Conservation (phyloP, 202 grass and related monocot species). For the Hordeum pubiflorum region DNA sequence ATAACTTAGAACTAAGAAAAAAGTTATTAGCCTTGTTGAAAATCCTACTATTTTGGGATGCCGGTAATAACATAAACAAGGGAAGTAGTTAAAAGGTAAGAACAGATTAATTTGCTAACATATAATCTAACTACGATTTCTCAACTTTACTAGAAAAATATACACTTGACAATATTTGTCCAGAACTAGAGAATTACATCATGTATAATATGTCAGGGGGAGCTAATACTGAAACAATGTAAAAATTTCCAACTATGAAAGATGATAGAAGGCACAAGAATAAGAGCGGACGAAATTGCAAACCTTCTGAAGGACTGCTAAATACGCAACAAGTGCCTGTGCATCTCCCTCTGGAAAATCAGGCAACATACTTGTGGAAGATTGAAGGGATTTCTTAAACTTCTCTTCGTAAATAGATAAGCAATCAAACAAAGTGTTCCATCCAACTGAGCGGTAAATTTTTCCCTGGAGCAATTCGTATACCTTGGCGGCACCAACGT, state of each 20-base stretch:
- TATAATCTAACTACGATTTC: neutral
- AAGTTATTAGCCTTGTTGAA: neutral
- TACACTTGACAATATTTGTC: neutral
- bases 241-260: neutral
- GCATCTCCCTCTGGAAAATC: conserved; percentile 88
- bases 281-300: conserved; percentile 9
- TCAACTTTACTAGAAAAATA: neutral
- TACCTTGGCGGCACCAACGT: conserved; percentile 83
- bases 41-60: conserved; percentile 3
- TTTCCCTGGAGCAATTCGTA: conserved; percentile 83
- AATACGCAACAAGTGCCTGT: conserved; percentile 87
- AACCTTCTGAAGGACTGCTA: conserved; percentile 87
- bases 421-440: conserved; percentile 95
- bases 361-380: conserved; percentile 67
- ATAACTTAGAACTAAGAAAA: neutral
- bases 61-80: neutral
- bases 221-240: neutral
- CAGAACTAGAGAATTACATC: neutral
- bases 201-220: neutral
- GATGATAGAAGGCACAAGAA: conserved; percentile 9
- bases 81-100: conserved; percentile 2
- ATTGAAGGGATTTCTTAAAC: conserved; percentile 86
- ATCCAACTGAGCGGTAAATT: conserved; percentile 76
- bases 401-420: conserved; percentile 90
- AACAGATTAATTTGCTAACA: neutral